phyloP scores from a whole-genome alignment of 1,284 basidiomycete genomes.

The Ustilago sp. region DNA sequence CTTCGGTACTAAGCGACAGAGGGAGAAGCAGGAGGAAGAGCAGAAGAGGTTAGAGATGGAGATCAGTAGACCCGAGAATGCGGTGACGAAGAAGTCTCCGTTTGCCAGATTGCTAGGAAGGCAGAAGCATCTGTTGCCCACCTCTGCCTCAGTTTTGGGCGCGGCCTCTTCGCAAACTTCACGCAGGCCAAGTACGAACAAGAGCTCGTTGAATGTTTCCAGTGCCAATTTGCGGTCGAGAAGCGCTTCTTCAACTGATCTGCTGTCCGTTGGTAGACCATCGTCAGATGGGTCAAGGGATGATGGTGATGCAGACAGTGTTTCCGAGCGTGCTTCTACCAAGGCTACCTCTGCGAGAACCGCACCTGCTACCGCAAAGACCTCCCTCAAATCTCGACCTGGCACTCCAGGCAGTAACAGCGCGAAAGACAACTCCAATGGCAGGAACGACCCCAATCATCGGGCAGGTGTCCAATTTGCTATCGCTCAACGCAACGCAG shows the following conservation, averaged over 20 bases:
- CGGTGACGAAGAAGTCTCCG: constrained; percentile 38
- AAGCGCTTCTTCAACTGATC: constrained; percentile 11
- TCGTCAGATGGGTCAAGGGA: constrained; percentile 40
- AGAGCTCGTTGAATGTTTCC: constrained; percentile 19
- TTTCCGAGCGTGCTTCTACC: constrained; percentile 11
- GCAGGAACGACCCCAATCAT: constrained; percentile 11
- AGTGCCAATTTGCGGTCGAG: neutral
- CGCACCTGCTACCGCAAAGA: constrained; percentile 9
- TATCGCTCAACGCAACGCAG: constrained; percentile 60
- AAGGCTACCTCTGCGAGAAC: neutral
- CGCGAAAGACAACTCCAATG: constrained; percentile 10
- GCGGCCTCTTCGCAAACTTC: constrained; percentile 11
- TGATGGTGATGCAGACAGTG: constrained; percentile 21
- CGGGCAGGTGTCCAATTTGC: constrained; percentile 41
- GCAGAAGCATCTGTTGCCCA: constrained; percentile 20
- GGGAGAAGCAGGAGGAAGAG: constrained; percentile 51
- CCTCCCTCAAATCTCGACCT: constrained; percentile 29
- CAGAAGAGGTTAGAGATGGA: constrained; percentile 36
- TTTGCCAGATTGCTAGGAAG: constrained; percentile 44
- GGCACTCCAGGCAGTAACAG: constrained; percentile 22
- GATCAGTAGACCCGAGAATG: constrained; percentile 10
- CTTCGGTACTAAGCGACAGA: constrained; percentile 72
- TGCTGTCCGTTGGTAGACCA: constrained; percentile 18
- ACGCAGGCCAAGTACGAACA: constrained; percentile 13
- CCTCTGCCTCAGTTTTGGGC: constrained; percentile 4